Evolutionary conservation across 768 basidiomycete genomes (phyloP), one percentile per base, ranked within the genome.

Genomic region (Lactifluus volemus): DNA sequence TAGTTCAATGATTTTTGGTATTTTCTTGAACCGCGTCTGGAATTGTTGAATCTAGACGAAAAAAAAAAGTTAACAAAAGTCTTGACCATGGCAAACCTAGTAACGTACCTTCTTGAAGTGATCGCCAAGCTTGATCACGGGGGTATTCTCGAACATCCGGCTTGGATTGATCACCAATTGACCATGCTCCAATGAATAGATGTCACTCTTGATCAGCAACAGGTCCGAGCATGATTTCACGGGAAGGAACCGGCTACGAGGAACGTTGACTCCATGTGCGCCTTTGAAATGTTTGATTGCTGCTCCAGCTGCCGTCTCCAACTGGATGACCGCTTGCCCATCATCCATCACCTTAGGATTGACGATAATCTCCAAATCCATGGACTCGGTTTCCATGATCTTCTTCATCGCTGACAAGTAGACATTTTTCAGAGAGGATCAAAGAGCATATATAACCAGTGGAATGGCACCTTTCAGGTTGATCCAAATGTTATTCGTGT

Each of bases 91-190:
- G 36, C 36, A 19, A 36, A 34, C 17, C 7, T 19, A 15, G 4
- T 14, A 12, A 21, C 73, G 50, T 58, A 90, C 89, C 83, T 92
- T 95, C 81, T 95, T 97, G 84, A 98, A 97, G 72, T 90, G 89
- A 73, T 94, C 92, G 49, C 94, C 93, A 52, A 97, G 83, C 78
- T 97, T 97, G 81, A 98, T 90, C 52, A 96, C 92, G n/a, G 94
- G 96, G 30, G 91, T 86, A 19, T 83, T 88, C 69, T 81, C 83
- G 69, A 94, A 93, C 85, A 92, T 88, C 67, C 91, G 77, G 42
- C 81, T 78, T 63, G 83, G 83, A 70, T 88, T 92, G 79, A 97
- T 88, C 65, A 91, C 81, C 61, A 96, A 81, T 67, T 87, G 87
- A 19, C 94, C 94, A 70, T 97, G 90, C 72, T 86, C 77, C 53